Percentiles rank a stretch among this genome's conserved stretches.
Conservation (phyloP, 306 rosid species). For the Echinosophora koreensis region DNA sequence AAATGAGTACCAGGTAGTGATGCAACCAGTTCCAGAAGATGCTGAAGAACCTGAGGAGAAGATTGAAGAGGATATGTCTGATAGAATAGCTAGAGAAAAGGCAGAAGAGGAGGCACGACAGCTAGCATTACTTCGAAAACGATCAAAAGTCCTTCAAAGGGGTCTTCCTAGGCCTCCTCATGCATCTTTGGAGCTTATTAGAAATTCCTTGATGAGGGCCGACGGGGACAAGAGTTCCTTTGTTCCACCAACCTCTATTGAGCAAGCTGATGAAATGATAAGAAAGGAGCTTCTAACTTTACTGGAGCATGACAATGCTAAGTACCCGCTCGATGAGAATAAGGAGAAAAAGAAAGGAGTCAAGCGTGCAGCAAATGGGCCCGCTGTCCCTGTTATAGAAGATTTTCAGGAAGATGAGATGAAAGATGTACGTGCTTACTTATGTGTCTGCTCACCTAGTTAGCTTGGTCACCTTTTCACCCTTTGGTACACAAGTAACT, state of each 20-base stretch:
- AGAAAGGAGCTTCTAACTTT: slow-evolving; percentile 75
- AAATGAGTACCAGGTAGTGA: slow-evolving; percentile 87
- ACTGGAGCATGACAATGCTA: slow-evolving; percentile 90
- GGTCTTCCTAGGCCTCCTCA: slow-evolving; percentile 95
- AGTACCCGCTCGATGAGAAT: slow-evolving; percentile 79
- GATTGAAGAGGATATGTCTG: slow-evolving; percentile 97
- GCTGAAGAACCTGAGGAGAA: slow-evolving; percentile 77
- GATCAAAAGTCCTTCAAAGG: slow-evolving; percentile 95
- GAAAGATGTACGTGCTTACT: slow-evolving; percentile 62
- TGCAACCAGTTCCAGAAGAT: slow-evolving; percentile 87
- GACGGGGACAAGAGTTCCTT: slow-evolving; percentile 96
- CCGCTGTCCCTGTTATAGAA: slow-evolving; percentile 72
- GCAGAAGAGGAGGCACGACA: slow-evolving; percentile 88
- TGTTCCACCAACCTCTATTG: slow-evolving; percentile 91
- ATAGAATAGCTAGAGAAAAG: slow-evolving; percentile 87
- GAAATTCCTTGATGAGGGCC: slow-evolving; percentile 79
- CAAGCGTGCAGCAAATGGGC: slow-evolving; percentile 65
- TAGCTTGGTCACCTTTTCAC: slow-evolving; percentile 31
- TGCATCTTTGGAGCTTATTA: slow-evolving; percentile 80
- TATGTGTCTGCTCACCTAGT: slow-evolving; percentile 2
- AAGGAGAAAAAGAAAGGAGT: slow-evolving; percentile 80
- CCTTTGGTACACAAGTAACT: slow-evolving; percentile 17
- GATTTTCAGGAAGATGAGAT: slow-evolving; percentile 85
- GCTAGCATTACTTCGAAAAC: slow-evolving; percentile 87
- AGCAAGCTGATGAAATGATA: slow-evolving; percentile 90